A percentile compares a stretch with the other conserved stretches of the same genome.
Evolutionary conservation across 225 moss, liverwort and hornwort genomes (phyloP).

Genomic region (Ulota crispa): DNA sequence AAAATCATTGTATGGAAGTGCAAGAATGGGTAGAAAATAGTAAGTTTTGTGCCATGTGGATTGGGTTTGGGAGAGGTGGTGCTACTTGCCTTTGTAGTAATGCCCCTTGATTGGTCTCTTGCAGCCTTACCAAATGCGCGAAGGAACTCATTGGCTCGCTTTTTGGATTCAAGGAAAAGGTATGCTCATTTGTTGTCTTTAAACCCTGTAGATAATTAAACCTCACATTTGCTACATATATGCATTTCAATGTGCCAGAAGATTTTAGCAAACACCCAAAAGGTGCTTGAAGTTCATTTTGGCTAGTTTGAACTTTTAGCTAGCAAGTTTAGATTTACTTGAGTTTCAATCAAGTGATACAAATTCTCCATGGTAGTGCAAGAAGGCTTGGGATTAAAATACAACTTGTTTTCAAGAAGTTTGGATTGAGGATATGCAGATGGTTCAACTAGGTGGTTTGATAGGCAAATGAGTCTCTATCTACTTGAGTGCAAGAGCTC

Average conservation of each 20-base stretch:
- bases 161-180: slow-evolving; percentile 54
- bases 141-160: slow-evolving; percentile 46
- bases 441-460: too few relatives aligned
- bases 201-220: not conserved
- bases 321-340: not conserved
- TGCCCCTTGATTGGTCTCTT: not conserved
- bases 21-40: not conserved
- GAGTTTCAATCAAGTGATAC: not conserved
- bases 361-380: not conserved
- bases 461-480: too few relatives aligned
- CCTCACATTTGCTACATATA: not conserved
- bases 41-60: not conserved
- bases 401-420: too few relatives aligned
- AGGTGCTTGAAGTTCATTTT: not conserved
- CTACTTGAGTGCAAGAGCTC: too few relatives aligned
- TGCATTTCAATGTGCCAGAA: not conserved
- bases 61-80: not conserved
- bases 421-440: too few relatives aligned
- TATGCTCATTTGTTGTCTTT: not conserved
- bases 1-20: too few relatives aligned
- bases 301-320: not conserved
- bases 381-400: too few relatives aligned
- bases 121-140: slow-evolving; percentile 48
- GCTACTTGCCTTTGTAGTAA: not conserved
- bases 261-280: too few relatives aligned